phyloP scores from a whole-genome alignment of 2,329 filamentous ascomycete genomes.

The Cladosporium halotolerans region DNA sequence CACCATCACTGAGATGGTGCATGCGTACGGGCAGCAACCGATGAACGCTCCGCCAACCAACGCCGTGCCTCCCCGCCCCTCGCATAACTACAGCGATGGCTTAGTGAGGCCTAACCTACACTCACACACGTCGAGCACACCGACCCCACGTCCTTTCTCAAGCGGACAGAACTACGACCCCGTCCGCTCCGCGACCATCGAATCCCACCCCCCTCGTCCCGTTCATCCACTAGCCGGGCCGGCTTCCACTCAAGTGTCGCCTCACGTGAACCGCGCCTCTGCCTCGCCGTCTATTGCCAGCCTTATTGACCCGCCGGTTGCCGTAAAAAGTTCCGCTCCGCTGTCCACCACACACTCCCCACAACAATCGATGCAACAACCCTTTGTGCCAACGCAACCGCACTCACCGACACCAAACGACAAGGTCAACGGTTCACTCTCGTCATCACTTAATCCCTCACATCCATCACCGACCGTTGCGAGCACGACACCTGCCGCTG shows the following conservation, averaged over 20 bases:
- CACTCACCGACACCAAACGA: slow-evolving; percentile 7
- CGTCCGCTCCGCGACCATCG: slow-evolving; percentile 56
- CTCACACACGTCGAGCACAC: slow-evolving; percentile 27
- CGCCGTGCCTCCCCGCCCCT: slow-evolving; percentile 31
- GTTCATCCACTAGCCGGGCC: slow-evolving; percentile 17
- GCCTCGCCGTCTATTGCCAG: slow-evolving; percentile 88
- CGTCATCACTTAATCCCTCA: not conserved
- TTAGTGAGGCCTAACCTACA: slow-evolving; percentile 1
- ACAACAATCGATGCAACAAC: slow-evolving; percentile 17
- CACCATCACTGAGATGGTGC: slow-evolving; percentile 37
- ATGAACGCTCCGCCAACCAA: slow-evolving; percentile 4
- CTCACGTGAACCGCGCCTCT: slow-evolving; percentile 62
- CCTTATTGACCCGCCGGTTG: slow-evolving; percentile 66
- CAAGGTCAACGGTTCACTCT: not conserved
- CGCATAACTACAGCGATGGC: slow-evolving; percentile 5
- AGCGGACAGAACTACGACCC: slow-evolving; percentile 86
- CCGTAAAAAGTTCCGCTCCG: slow-evolving; percentile 32
- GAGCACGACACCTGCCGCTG: slow-evolving; percentile 9
- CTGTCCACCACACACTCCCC: slow-evolving; percentile 16
- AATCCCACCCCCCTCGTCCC: slow-evolving; percentile 20
- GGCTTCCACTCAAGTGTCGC: slow-evolving; percentile 33
- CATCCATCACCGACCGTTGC: slow-evolving; percentile 14
- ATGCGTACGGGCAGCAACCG: slow-evolving; percentile 2
- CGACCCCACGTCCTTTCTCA: slow-evolving; percentile 47
- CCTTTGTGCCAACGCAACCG: slow-evolving; percentile 15